phyloP scores from a whole-genome alignment of 176 grass and related monocot species.

The Carex cristatella region DNA sequence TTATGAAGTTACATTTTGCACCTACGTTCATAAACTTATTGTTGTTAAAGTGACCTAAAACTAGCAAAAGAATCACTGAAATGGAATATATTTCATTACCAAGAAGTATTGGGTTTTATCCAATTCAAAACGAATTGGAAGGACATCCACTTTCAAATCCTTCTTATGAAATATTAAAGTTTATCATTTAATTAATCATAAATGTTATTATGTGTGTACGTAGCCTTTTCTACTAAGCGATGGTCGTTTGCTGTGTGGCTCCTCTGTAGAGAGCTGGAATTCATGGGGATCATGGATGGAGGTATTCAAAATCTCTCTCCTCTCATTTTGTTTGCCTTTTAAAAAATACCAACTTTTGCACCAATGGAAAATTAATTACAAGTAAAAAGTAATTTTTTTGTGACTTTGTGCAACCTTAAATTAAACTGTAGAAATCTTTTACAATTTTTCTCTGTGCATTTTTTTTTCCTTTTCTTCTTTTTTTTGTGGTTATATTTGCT shows the following conservation, averaged over 20 bases:
- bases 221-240: conserved; percentile 21
- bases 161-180: background rate
- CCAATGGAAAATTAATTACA: background rate
- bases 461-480: no score
- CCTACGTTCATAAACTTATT: no score
- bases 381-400: background rate
- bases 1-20: no score
- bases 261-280: conserved; percentile 43
- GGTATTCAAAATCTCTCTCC: background rate
- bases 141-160: no score
- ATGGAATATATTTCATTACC: background rate
- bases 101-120: background rate
- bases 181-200: background rate
- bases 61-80: no score
- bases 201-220: background rate
- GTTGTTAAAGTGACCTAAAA: no score
- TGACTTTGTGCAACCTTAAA: background rate
- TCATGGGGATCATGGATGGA: conserved; percentile 40
- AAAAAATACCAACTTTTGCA: no score
- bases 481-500: no score
- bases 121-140: background rate
- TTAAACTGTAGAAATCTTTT: no score
- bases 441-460: no score
- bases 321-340: no score
- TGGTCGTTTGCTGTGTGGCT: conserved; percentile 25